These are phyloP conservation scores for Psilocybe subaeruginosa DNA, from an alignment of 768 basidiomycete genomes.

Conservation along the genomic window DNA sequence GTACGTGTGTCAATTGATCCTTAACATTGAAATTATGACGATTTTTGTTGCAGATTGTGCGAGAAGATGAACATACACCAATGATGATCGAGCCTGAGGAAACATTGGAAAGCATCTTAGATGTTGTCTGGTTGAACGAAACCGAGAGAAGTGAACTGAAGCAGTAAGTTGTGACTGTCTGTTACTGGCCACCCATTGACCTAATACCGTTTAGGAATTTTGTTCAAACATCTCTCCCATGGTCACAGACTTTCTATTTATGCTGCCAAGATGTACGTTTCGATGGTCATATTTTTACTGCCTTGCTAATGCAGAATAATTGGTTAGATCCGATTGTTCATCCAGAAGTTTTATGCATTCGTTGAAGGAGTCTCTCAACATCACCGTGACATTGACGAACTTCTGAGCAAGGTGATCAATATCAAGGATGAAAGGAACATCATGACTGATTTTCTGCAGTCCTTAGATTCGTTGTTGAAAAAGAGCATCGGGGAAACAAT, in stretches of 20 bases:
- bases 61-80: slow-evolving; percentile 85
- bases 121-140: slow-evolving; percentile 81
- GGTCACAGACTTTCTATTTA: slow-evolving; percentile 95
- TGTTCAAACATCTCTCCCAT: slow-evolving; percentile 79
- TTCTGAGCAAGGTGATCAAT: slow-evolving; percentile 75
- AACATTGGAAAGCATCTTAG: slow-evolving; percentile 77
- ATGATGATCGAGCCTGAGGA: slow-evolving; percentile 69
- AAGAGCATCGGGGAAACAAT: slow-evolving; percentile 79
- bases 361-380: slow-evolving; percentile 94
- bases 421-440: background rate
- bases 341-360: slow-evolving; percentile 96
- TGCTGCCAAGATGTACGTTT: slow-evolving; percentile 83
- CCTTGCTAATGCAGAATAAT: background rate
- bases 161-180: slow-evolving; percentile 41
- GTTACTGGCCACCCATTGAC: background rate
- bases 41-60: slow-evolving; percentile 61
- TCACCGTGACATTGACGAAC: slow-evolving; percentile 88
- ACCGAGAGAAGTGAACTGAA: slow-evolving; percentile 62
- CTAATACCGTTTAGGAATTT: slow-evolving; percentile 44
- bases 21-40: background rate
- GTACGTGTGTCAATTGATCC: slow-evolving; percentile 49
- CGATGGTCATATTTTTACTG: background rate
- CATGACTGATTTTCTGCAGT: slow-evolving; percentile 45
- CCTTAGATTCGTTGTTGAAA: slow-evolving; percentile 82
- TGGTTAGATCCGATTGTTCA: slow-evolving; percentile 78